Conservation (phyloP, 148 eudicot species). For the Rhododendron simsii region DNA sequence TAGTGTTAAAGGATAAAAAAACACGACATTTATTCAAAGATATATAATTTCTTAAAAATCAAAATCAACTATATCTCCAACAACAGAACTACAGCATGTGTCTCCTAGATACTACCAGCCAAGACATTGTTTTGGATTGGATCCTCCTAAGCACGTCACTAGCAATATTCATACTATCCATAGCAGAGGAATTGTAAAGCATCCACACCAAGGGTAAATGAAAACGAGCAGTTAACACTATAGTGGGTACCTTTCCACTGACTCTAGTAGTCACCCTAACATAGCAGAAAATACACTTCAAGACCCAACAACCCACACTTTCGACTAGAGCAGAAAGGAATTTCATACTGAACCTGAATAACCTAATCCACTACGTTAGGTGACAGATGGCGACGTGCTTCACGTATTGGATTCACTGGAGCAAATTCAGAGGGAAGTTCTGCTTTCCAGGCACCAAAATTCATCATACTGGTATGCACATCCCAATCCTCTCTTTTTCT, state of each 20-base stretch:
- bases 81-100: background rate
- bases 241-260: too few species aligned
- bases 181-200: background rate
- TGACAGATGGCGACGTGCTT: too few species aligned
- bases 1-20: background rate
- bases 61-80: background rate
- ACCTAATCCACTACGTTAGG: too few species aligned
- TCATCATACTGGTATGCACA: background rate
- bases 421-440: background rate
- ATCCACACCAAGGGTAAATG: background rate
- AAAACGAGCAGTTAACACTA: too few species aligned
- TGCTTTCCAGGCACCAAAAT: background rate
- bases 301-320: background rate
- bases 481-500: background rate
- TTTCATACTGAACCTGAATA: too few species aligned
- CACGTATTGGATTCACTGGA: background rate
- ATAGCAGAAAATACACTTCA: background rate
- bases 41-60: background rate
- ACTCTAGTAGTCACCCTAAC: background rate
- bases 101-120: background rate
- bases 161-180: background rate
- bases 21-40: background rate
- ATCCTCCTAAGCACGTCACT: background rate
- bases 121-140: background rate
- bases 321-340: background rate